A percentile compares a stretch with the other conserved stretches of the same genome.
phyloP scores from a whole-genome alignment of 345 rosid genomes.

The Populus simonii region DNA sequence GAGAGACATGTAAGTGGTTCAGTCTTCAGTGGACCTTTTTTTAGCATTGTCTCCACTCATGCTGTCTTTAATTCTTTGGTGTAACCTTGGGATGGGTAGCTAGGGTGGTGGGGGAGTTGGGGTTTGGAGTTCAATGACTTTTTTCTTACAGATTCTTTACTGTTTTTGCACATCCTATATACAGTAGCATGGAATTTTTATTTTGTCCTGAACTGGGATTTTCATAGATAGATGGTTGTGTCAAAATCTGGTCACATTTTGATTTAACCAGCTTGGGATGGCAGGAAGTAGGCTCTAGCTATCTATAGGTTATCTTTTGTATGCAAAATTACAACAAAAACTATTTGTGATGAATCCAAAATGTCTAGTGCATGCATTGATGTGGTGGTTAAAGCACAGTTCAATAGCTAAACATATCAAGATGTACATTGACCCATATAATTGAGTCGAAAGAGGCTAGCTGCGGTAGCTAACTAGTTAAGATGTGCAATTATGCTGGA shows the following conservation, averaged over 20 bases:
- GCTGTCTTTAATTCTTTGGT: background rate
- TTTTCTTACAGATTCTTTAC: background rate
- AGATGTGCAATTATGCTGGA: background rate
- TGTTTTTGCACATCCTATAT: background rate
- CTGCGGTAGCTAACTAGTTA: background rate
- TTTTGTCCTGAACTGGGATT: background rate
- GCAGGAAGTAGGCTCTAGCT: background rate
- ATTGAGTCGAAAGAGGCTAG: background rate
- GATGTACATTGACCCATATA: background rate
- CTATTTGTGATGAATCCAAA: background rate
- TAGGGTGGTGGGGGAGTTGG: background rate
- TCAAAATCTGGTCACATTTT: background rate
- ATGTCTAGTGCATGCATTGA: background rate
- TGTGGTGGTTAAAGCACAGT: background rate
- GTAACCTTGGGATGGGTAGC: background rate
- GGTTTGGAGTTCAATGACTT: background rate
- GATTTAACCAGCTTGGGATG: background rate
- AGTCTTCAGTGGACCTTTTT: conserved; percentile 8
- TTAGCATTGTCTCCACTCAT: background rate
- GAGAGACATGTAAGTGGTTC: conserved; percentile 83
- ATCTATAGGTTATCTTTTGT: background rate
- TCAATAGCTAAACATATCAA: background rate
- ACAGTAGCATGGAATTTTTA: background rate
- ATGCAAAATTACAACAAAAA: background rate
- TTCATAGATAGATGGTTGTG: background rate